Percentiles rank a stretch among this genome's conserved stretches.
These are phyloP conservation scores for Magnolia changhungtana DNA, from an alignment of 164 flowering plant species.

Conservation along the genomic window DNA sequence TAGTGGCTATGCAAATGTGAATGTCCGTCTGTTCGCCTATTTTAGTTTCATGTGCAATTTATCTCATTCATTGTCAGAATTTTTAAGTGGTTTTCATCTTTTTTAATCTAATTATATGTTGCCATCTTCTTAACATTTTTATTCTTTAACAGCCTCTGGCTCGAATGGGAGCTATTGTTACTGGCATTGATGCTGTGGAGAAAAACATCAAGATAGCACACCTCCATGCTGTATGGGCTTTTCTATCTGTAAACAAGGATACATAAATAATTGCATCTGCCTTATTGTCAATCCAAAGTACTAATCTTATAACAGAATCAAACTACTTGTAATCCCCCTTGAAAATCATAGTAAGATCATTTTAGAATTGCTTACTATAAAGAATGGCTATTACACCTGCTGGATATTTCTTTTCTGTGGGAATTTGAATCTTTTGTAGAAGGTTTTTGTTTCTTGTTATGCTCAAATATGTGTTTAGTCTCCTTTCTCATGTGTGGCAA, in stretches of 20 bases:
- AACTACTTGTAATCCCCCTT: neutral
- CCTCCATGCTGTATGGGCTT: constrained; percentile 74
- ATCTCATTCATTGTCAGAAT: too few relatives aligned
- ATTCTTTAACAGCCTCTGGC: constrained; percentile 79
- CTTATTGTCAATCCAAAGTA: neutral
- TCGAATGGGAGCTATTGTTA: constrained; percentile 92
- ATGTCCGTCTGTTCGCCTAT: too few relatives aligned
- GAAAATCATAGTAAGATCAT: neutral
- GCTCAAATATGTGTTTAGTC: too few relatives aligned
- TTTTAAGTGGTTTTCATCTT: too few relatives aligned
- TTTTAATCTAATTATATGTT: neutral
- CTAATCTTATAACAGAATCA: neutral
- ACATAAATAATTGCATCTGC: neutral
- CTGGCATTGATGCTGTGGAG: constrained; percentile 94
- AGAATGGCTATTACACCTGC: too few relatives aligned
- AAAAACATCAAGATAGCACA: constrained; percentile 86
- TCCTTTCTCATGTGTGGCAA: too few relatives aligned
- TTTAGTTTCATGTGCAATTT: too few relatives aligned
- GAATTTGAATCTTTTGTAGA: too few relatives aligned
- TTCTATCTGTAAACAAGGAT: neutral
- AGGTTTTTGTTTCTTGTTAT: too few relatives aligned
- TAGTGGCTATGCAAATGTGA: neutral
- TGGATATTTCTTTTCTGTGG: too few relatives aligned
- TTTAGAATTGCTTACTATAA: too few relatives aligned
- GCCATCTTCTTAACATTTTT: neutral